Evolutionary conservation across 2,329 filamentous ascomycete species (phyloP).

Genomic region (Aureobasidium sp.): DNA sequence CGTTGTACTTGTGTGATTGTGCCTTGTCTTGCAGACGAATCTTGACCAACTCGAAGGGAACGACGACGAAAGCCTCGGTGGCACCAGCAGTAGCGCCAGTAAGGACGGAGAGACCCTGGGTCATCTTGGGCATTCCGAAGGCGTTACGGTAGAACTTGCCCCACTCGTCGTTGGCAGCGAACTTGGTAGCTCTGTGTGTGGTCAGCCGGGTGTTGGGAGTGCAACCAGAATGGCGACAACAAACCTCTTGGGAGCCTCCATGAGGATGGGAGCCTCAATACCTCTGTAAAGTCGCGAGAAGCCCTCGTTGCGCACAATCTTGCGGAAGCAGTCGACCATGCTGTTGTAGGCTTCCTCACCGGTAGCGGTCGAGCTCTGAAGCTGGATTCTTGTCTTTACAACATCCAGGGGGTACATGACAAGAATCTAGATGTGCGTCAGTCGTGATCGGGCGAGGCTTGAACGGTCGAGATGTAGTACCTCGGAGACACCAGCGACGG

Average conservation of each 20-base stretch:
- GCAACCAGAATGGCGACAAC: background rate
- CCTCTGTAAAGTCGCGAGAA: slow-evolving; percentile 90
- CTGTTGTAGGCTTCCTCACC: slow-evolving; percentile 86
- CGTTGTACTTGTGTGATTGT: slow-evolving; percentile 78
- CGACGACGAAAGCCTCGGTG: slow-evolving; percentile 92
- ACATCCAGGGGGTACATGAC: slow-evolving; percentile 91
- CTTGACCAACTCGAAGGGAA: slow-evolving; percentile 97
- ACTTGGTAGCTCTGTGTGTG: slow-evolving; percentile 73
- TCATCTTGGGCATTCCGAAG: slow-evolving; percentile 83
- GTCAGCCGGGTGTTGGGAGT: background rate
- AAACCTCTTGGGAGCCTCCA: slow-evolving; percentile 84
- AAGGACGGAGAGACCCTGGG: slow-evolving; percentile 80
- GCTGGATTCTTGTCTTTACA: slow-evolving; percentile 93
- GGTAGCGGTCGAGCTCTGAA: slow-evolving; percentile 65
- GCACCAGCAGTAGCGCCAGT: slow-evolving; percentile 93
- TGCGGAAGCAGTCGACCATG: slow-evolving; percentile 96
- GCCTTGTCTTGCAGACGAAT: slow-evolving; percentile 95
- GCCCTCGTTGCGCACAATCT: slow-evolving; percentile 93
- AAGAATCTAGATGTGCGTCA: slow-evolving; percentile 23
- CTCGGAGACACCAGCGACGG: slow-evolving; percentile 96
- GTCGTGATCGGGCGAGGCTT: background rate
- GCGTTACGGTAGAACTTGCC: slow-evolving; percentile 84
- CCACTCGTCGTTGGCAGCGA: slow-evolving; percentile 98
- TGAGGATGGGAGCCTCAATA: slow-evolving; percentile 90
- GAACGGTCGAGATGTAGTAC: slow-evolving; percentile 45